Evolutionary conservation across 805 yeast genomes (phyloP), one percentile per base, ranked within the genome.

Genomic region (Saturnispora halmiae): DNA sequence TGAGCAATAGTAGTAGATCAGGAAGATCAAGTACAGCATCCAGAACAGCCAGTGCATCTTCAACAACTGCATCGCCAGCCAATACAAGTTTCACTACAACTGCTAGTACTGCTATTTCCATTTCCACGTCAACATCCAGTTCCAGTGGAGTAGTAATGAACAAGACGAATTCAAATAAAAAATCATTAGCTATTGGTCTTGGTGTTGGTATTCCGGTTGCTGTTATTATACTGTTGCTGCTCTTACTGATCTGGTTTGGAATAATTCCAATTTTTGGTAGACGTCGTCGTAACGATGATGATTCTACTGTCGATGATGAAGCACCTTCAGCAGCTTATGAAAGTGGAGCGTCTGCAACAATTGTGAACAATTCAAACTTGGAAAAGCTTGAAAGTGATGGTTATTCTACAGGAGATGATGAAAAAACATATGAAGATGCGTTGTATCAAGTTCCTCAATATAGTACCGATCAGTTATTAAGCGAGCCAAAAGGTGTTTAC

Each of bases 151-250:
- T n/a, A n/a, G n/a, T n/a, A n/a, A n/a, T n/a, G n/a, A 54, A 34
- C 20, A 29, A 40, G n/a, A 18, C 42, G 8, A 31, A 36, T 10
- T 32, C 38, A 26, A 38, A 20, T 24, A 37, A 41, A 33, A 79
- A 73, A 48, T 72, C 73, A 2, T 65, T 84, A n/a, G 95, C 95
- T 0, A 82, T 90, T 54, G 95, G 88, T 1, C 71, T 88, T 45
- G 96, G 96, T 41, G 88, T 83, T n/a, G 84, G 81, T 2, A 70
- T 92, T 35, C 95, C 95, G 1, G 55, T 72, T 0, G 70, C 70
- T 2, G 51, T 82, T 0, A 51, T 77, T 7, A 49, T 76, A 2
- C 69, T 75, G 0, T 66, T 65, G 0, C 38, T 72, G 1, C 25
- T 79, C 2, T 37, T 85, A 4, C 63, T 80, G 46, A 66, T 72